These are phyloP conservation scores for Macroventuria anomochaeta DNA, from an alignment of 2,329 filamentous ascomycete species.

Conservation along the genomic window DNA sequence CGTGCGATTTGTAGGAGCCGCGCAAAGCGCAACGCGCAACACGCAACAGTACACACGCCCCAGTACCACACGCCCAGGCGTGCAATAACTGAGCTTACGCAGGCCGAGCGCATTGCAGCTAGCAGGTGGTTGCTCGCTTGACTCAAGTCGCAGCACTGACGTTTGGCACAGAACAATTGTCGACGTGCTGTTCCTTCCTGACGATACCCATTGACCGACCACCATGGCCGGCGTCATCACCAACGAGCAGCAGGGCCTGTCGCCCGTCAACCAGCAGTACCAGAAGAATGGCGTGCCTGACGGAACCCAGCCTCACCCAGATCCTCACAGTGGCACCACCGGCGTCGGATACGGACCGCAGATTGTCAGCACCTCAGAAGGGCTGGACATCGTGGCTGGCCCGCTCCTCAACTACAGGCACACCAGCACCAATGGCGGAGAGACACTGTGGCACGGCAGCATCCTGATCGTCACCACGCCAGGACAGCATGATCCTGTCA, in stretches of 20 bases:
- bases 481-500: slow-evolving; percentile 66
- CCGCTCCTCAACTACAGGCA: slow-evolving; percentile 79
- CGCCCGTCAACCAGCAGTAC: not conserved
- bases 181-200: slow-evolving; percentile 5
- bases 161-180: slow-evolving; percentile 5
- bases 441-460: slow-evolving; percentile 77
- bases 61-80: not conserved
- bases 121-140: slow-evolving; percentile 17
- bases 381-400: slow-evolving; percentile 69
- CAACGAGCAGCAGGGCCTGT: slow-evolving; percentile 12
- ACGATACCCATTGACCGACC: not conserved
- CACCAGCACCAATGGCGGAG: slow-evolving; percentile 63
- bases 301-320: slow-evolving; percentile 17
- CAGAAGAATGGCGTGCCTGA: slow-evolving; percentile 6
- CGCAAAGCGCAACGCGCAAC: too few relatives aligned
- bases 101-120: slow-evolving; percentile 22
- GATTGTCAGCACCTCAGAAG: slow-evolving; percentile 49
- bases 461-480: slow-evolving; percentile 82
- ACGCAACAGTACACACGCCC: not conserved
- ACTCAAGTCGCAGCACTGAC: slow-evolving; percentile 21
- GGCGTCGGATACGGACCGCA: slow-evolving; percentile 55
- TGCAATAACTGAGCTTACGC: slow-evolving; percentile 14
- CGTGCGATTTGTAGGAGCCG: not conserved
- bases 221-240: slow-evolving; percentile 12
- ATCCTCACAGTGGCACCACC: slow-evolving; percentile 33